Conservation (phyloP, 2,329 filamentous ascomycete genomes). For the Botrytis cinerea region DNA sequence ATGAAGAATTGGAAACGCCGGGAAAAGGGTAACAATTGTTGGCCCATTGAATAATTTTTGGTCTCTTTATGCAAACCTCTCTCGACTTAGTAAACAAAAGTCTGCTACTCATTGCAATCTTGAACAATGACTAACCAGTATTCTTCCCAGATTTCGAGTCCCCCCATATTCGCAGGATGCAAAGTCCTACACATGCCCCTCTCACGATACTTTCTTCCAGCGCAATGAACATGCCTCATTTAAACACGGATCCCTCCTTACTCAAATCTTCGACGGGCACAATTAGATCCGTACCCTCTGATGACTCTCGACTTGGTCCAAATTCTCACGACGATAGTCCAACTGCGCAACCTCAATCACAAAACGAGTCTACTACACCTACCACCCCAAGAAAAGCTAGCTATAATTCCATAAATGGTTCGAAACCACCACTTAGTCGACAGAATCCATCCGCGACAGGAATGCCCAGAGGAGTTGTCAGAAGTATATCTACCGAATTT, state of each 20-base stretch:
- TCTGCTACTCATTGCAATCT: not conserved
- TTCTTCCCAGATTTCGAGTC: constrained; percentile 14
- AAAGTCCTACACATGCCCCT: constrained; percentile 20
- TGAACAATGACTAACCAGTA: constrained; percentile 20
- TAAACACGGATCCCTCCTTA: constrained; percentile 21
- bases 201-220: constrained; percentile 26
- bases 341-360: constrained; percentile 25
- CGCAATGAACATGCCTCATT: constrained; percentile 38
- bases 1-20: not conserved
- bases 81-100: constrained; percentile 4
- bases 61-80: constrained; percentile 12
- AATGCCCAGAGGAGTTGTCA: constrained; percentile 28
- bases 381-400: constrained; percentile 30
- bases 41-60: not conserved
- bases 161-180: constrained; percentile 7
- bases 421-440: constrained; percentile 32
- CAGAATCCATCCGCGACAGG: constrained; percentile 32
- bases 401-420: constrained; percentile 27
- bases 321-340: constrained; percentile 22
- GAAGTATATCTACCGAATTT: constrained; percentile 41
- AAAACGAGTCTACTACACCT: constrained; percentile 30
- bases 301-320: constrained; percentile 28
- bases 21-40: not conserved
- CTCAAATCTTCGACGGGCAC: constrained; percentile 33
- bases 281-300: constrained; percentile 39